Conservation (phyloP, 1,284 basidiomycete species). For the Rhodotorula sp. region DNA sequence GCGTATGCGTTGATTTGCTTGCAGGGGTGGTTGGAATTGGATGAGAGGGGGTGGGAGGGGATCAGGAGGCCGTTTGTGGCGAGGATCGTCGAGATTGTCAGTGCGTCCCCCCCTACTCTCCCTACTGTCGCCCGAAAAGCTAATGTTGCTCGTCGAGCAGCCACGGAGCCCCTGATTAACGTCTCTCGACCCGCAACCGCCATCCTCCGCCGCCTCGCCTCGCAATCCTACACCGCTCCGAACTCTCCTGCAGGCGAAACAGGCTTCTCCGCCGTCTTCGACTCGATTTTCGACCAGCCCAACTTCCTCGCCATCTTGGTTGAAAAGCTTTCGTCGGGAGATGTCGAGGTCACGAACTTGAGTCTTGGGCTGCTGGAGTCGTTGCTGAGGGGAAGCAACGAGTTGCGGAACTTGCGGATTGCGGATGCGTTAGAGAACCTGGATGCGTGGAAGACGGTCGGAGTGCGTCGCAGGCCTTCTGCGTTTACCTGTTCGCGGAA, state of each 20-base stretch:
- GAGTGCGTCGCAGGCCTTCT: conserved; percentile 55
- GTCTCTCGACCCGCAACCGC: conserved; percentile 95
- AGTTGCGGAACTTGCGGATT: conserved; percentile 73
- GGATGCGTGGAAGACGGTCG: conserved; percentile 76
- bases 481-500: conserved; percentile 25
- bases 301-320: conserved; percentile 72
- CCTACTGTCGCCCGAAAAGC: not conserved
- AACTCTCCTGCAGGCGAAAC: conserved; percentile 50
- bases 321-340: conserved; percentile 71
- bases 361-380: conserved; percentile 90
- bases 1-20: conserved; percentile 79
- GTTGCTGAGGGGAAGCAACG: conserved; percentile 70
- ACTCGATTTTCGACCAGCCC: conserved; percentile 68
- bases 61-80: conserved; percentile 68
- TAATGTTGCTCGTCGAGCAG: conserved; percentile 43
- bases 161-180: conserved; percentile 74
- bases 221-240: conserved; percentile 47
- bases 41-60: conserved; percentile 71
- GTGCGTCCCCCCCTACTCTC: conserved; percentile 10
- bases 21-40: conserved; percentile 78
- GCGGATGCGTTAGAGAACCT: conserved; percentile 71
- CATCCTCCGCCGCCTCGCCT: conserved; percentile 81
- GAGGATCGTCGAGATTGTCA: conserved; percentile 71
- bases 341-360: conserved; percentile 72
- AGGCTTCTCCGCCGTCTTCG: conserved; percentile 77